Percentiles rank a stretch among this genome's conserved stretches.
Evolutionary conservation across 2,329 filamentous ascomycete species (phyloP).

Genomic region (Harringtonia lauricola): DNA sequence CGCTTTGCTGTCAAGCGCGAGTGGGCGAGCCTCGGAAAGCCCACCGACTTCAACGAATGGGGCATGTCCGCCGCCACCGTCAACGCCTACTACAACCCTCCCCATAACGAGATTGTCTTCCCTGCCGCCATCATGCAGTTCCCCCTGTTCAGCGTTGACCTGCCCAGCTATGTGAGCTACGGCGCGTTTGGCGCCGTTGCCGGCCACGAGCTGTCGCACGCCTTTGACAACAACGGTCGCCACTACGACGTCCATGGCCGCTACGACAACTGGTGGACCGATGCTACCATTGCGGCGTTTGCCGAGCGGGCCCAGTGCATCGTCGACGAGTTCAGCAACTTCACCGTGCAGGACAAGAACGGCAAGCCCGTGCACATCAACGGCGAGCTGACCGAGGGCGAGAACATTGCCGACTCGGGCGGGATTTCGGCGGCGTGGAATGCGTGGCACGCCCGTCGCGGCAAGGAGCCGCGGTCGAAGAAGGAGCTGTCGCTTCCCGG

Average conservation of each 20-base stretch:
- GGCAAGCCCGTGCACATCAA: constrained; percentile 50
- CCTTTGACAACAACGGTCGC: constrained; percentile 55
- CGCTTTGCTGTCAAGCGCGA: constrained; percentile 32
- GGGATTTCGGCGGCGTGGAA: constrained; percentile 51
- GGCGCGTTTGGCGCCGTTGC: constrained; percentile 58
- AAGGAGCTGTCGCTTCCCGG: constrained; percentile 38
- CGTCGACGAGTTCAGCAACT: constrained; percentile 54
- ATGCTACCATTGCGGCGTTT: constrained; percentile 46
- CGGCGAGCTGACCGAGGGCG: constrained; percentile 51
- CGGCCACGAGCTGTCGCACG: constrained; percentile 60
- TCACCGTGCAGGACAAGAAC: constrained; percentile 44
- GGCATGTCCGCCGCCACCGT: constrained; percentile 47
- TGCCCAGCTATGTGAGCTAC: constrained; percentile 56
- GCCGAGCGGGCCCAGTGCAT: constrained; percentile 52
- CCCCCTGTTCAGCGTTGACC: constrained; percentile 50
- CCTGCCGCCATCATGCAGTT: constrained; percentile 60
- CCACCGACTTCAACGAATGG: constrained; percentile 50
- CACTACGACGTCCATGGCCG: constrained; percentile 56
- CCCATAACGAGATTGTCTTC: constrained; percentile 58
- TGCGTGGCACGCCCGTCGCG: constrained; percentile 54
- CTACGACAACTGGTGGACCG: constrained; percentile 56
- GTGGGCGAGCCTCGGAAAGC: constrained; percentile 49
- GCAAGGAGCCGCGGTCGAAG: constrained; percentile 8
- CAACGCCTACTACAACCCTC: constrained; percentile 57
- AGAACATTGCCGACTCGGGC: constrained; percentile 63